Conservation (phyloP, 192 early-diverging fungal genomes). For the Linnemannia schmuckeri region DNA sequence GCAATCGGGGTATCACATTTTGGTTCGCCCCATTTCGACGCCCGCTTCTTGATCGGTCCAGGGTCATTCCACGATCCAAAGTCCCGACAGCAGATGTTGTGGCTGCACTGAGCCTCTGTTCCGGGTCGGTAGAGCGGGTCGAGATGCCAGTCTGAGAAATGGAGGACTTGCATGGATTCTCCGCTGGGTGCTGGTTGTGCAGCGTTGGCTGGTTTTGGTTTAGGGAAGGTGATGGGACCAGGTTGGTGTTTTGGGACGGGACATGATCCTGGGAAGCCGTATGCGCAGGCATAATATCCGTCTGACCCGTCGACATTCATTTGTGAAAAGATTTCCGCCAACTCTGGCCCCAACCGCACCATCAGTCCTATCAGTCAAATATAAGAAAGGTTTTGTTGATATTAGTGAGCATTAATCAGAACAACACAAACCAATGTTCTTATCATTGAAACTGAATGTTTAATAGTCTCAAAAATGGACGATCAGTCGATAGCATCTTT, state of each 20-base stretch:
- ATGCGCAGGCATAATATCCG: conserved; percentile 54
- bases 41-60: conserved; percentile 46
- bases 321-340: conserved; percentile 36
- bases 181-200: conserved; percentile 39
- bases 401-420: neutral
- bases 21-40: conserved; percentile 61
- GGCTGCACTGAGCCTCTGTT: conserved; percentile 63
- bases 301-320: conserved; percentile 43
- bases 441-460: neutral
- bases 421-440: neutral
- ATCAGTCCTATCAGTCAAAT: conserved; percentile 21
- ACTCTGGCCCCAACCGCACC: conserved; percentile 35
- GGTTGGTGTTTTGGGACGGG: conserved; percentile 42
- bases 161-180: conserved; percentile 60
- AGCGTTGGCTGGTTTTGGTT: conserved; percentile 57
- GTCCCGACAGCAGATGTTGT: conserved; percentile 67
- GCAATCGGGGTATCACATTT: conserved; percentile 65
- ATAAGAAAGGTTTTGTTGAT: too few species aligned
- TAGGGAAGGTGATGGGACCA: conserved; percentile 55
- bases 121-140: conserved; percentile 62
- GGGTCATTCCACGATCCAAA: conserved; percentile 51
- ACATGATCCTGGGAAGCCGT: conserved; percentile 44
- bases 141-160: conserved; percentile 70
- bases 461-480: neutral
- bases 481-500: neutral